Evolutionary conservation across 768 basidiomycete species (phyloP).

Genomic region (Leccinellum rugosiceps): DNA sequence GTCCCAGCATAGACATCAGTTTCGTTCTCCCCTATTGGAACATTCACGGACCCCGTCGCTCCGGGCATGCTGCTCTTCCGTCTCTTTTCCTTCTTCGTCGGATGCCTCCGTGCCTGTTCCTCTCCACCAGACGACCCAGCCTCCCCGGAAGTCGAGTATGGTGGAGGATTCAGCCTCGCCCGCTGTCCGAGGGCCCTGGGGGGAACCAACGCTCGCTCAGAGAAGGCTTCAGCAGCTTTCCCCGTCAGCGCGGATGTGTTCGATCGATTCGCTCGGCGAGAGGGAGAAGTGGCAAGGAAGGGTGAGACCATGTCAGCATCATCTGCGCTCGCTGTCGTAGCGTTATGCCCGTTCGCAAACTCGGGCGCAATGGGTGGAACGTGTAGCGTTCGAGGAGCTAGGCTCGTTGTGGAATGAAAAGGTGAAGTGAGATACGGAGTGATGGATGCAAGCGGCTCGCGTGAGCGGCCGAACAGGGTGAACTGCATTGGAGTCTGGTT

Average conservation of each 20-base stretch:
- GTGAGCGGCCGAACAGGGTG: not conserved
- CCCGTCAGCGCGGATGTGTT: not conserved
- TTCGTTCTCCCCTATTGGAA: slow-evolving; percentile 1
- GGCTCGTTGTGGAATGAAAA: slow-evolving; percentile 11
- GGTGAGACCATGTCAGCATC: slow-evolving; percentile 22
- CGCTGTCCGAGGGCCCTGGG: slow-evolving; percentile 5
- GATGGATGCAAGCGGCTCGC: not conserved
- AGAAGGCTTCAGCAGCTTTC: slow-evolving; percentile 4
- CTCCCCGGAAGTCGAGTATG: slow-evolving; percentile 16
- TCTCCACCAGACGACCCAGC: not conserved
- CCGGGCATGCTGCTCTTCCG: slow-evolving; percentile 6
- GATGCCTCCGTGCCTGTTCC: not conserved
- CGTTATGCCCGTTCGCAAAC: not conserved
- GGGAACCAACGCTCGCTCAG: slow-evolving; percentile 1
- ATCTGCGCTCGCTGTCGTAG: slow-evolving; percentile 9
- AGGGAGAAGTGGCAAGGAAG: slow-evolving; percentile 14
- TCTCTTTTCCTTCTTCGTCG: slow-evolving; percentile 1
- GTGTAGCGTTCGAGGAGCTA: not conserved
- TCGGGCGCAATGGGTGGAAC: not conserved
- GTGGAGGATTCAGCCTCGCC: slow-evolving; percentile 26
- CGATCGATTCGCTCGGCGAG: not conserved
- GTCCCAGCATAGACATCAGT: not conserved
- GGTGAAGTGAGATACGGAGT: slow-evolving; percentile 4
- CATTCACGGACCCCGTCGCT: slow-evolving; percentile 3
- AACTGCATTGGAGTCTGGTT: not conserved